phyloP scores from a whole-genome alignment of 805 yeast genomes.

The Candida sanyiensis region DNA sequence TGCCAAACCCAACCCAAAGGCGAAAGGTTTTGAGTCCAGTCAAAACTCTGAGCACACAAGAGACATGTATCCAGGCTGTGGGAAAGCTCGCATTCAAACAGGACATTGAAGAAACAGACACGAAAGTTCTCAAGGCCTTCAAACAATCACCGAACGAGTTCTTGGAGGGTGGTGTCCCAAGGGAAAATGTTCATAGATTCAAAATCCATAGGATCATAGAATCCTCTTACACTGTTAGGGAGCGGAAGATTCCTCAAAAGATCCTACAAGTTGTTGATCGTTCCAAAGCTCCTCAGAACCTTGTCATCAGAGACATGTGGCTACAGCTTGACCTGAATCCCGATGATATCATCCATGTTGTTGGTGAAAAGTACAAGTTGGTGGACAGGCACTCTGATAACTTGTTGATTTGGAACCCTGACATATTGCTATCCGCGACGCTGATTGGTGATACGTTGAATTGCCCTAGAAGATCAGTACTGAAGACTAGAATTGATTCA shows the following conservation, averaged over 20 bases:
- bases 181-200: constrained; percentile 44
- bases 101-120: constrained; percentile 23
- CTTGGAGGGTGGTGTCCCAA: constrained; percentile 40
- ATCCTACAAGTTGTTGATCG: constrained; percentile 47
- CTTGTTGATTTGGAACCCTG: constrained; percentile 80
- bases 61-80: constrained; percentile 15
- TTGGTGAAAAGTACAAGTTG: constrained; percentile 36
- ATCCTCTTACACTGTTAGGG: constrained; percentile 29
- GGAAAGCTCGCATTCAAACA: constrained; percentile 22
- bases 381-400: constrained; percentile 52
- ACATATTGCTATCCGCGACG: constrained; percentile 75
- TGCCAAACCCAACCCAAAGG: background rate
- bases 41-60: constrained; percentile 18
- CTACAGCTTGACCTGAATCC: constrained; percentile 39
- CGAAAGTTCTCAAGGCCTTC: constrained; percentile 7
- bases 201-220: constrained; percentile 34
- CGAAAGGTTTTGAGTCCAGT: background rate
- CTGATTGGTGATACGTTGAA: constrained; percentile 66
- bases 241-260: constrained; percentile 38
- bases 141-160: constrained; percentile 12
- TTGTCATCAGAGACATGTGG: constrained; percentile 62
- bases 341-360: constrained; percentile 58
- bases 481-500: constrained; percentile 48
- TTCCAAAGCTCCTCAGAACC: constrained; percentile 29
- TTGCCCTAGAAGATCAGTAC: constrained; percentile 68